phyloP scores from a whole-genome alignment of 2,329 filamentous ascomycete species.

The Huntiella omanensis region DNA sequence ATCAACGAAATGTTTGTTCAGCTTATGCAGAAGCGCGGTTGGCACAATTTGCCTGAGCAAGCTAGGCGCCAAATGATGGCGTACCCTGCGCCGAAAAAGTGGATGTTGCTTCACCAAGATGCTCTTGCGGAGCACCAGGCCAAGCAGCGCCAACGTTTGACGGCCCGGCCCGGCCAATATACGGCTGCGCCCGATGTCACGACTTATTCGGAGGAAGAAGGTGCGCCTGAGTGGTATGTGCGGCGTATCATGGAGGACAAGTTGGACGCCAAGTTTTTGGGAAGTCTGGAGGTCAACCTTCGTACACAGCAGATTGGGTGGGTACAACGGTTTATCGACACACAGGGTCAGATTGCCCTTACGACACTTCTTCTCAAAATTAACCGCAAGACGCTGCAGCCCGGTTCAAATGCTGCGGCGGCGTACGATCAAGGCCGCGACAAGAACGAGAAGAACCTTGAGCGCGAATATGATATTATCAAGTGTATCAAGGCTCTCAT shows the following conservation, averaged over 20 bases:
- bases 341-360: constrained; percentile 87
- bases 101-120: constrained; percentile 92
- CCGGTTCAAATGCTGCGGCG: constrained; percentile 30
- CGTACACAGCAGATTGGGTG: constrained; percentile 93
- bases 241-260: constrained; percentile 91
- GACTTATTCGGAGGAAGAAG: constrained; percentile 76
- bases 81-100: constrained; percentile 88
- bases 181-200: constrained; percentile 46
- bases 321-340: constrained; percentile 93
- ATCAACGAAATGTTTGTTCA: constrained; percentile 84
- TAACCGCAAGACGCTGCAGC: constrained; percentile 66
- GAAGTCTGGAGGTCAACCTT: constrained; percentile 83
- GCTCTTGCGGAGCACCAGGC: constrained; percentile 83
- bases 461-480: constrained; percentile 89
- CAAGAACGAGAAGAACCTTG: constrained; percentile 59
- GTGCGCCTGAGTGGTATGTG: constrained; percentile 95
- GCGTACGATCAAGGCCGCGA: constrained; percentile 43
- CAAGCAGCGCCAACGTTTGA: constrained; percentile 72
- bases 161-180: constrained; percentile 52
- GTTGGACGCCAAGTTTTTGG: constrained; percentile 77
- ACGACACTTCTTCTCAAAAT: constrained; percentile 88
- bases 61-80: constrained; percentile 90
- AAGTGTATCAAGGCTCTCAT: constrained; percentile 95
- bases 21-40: constrained; percentile 92
- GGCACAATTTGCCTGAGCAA: constrained; percentile 92